Evolutionary conservation across 2,329 filamentous ascomycete species (phyloP), one percentile per base, ranked within the genome.

Genomic region (Colletotrichum spinosum): DNA sequence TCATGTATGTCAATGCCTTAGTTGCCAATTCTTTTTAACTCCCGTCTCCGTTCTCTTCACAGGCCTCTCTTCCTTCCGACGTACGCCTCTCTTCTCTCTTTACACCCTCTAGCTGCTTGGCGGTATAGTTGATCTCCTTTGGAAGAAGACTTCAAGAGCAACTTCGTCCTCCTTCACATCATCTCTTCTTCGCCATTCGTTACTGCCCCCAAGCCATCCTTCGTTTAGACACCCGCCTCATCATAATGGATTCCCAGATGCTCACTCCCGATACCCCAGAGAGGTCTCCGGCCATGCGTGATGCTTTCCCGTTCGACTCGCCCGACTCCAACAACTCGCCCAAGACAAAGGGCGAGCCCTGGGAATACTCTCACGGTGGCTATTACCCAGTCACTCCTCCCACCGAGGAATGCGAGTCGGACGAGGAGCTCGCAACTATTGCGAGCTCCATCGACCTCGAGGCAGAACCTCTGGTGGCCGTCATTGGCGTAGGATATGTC

Each of bases 401-500:
- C 13, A 68, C 65, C 2, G 67, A 69, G 55, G 65, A 53, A 39
- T 69, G 65, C 46, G 67, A 68, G 34, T 68, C 67, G 6, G 67
- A 69, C 12, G 67, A 69, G 41, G 67, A 69, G 48, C 60, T 62
- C 9, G 67, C 60, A 15, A 58, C 65, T 8, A 17, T 61, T 49
- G 45, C 61, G 17, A 56, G 58, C 59, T 68, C 67, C 55, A 46
- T 68, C 15, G 55, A 68, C 15, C 59, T 68, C 34, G 67, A 68
- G 45, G 48, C 57, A 15, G 57, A 74, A 76, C 76, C 80, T 8
- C 63, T 80, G 6, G 78, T 85, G 3, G 83, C 81, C 55, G 77
- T 86, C 38, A 81, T 86, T 34, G 84, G 84, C 4, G 81, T 85
- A 13, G 84, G 84, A 45, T 86, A 85, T 69, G 83, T 86, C 5